Evolutionary conservation across 1,139 yeast species (phyloP), one percentile per base, ranked within the genome.

Genomic region (Blastobotrys indianensis): DNA sequence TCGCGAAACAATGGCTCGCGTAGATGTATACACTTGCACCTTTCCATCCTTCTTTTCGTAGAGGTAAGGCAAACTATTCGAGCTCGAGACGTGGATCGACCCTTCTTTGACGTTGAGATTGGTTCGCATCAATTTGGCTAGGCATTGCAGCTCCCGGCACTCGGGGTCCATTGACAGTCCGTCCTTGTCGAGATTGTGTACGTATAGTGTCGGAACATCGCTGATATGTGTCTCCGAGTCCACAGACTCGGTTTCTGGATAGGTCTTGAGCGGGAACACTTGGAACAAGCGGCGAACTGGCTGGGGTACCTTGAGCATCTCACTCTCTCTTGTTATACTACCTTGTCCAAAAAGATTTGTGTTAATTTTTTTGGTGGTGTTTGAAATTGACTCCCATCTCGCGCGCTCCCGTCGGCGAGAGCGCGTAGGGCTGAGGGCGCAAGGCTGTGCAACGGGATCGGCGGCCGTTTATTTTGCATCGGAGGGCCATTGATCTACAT

Each of bases 221-320:
- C 28, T 29, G 13, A 36, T 32, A 20, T 20, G 6, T 20, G n/a
- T 7, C 35, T 5, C 4, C 10, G 20, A 9, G 37, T 36, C 11
- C 8, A 44, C 44, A 17, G 42, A 29, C 9, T 43, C 40, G 32
- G 47, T 39, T 3, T 37, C 42, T 39, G 46, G 39, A 30, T 69
- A 63, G 9, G 67, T 62, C 17, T 50, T 51, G 31, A 77, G 48
- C 0, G 84, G 84, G 51, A 79, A 77, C 3, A 66, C 54, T 44
- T 76, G 78, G 52, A 79, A 78, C 3, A 77, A 54, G 35, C 56
- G 53, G 50, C 69, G 68, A 4, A 78, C 56, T 1, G 71, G 64
- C 10, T 48, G 58, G 0, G 84, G 84, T 2, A 77, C 67, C 37
- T 59, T 54, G 54, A 64, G 42, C 49, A 41, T 40, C n/a, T n/a